Evolutionary conservation across 257 asterid genomes (phyloP).

Genomic region (Fraxinus quadrangulata): DNA sequence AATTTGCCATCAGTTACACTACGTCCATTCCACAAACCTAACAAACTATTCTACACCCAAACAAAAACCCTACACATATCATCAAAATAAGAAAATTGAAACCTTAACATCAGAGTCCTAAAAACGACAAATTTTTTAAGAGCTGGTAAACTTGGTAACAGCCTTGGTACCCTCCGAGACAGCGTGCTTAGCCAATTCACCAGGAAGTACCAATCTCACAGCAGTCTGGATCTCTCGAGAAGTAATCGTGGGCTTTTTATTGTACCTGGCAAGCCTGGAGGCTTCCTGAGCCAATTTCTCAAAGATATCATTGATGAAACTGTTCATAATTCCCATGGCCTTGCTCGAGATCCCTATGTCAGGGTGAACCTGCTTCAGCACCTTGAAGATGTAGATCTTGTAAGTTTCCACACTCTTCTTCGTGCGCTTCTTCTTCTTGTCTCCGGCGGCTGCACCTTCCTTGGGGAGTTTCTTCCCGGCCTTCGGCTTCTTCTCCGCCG

Average conservation of each 20-base stretch:
- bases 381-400: constrained; percentile 51
- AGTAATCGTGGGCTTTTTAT: constrained; percentile 48
- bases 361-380: constrained; percentile 41
- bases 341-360: constrained; percentile 48
- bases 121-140: background rate
- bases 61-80: background rate
- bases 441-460: constrained; percentile 35
- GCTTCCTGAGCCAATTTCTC: constrained; percentile 42
- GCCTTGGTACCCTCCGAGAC: constrained; percentile 48
- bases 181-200: constrained; percentile 44
- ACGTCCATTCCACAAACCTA: background rate
- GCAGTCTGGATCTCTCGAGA: constrained; percentile 45
- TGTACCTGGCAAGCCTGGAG: constrained; percentile 34
- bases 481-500: constrained; percentile 43
- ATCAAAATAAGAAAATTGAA: background rate
- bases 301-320: constrained; percentile 41
- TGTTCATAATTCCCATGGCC: constrained; percentile 50
- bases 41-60: background rate
- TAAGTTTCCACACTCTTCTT: constrained; percentile 40
- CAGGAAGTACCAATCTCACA: constrained; percentile 40
- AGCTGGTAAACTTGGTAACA: constrained; percentile 44
- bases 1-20: background rate
- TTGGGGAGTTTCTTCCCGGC: constrained; percentile 49
- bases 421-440: constrained; percentile 37
- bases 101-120: constrained; percentile 8